Evolutionary conservation across 2,329 filamentous ascomycete genomes (phyloP).

Genomic region (Lojkania enalia): DNA sequence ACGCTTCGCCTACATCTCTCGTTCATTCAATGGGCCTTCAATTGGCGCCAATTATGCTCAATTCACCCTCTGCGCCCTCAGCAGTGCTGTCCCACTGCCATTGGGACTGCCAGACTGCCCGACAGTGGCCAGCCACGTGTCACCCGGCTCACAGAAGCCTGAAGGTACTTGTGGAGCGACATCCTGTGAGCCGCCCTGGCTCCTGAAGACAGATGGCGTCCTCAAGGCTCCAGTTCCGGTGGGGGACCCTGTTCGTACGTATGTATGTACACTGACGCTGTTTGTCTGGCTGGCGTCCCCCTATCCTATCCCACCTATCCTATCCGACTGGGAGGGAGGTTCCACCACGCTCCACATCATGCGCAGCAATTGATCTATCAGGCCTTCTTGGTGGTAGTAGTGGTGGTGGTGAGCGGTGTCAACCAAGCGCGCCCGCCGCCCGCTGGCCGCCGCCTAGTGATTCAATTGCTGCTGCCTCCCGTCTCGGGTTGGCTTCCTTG

Average conservation of each 20-base stretch:
- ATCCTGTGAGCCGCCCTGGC: no score
- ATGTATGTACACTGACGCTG: no score
- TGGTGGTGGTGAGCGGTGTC: no score
- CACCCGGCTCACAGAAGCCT: constrained; percentile 16
- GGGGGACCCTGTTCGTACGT: constrained; percentile 9
- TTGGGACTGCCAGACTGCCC: constrained; percentile 26
- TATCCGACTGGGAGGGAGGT: constrained; percentile 26
- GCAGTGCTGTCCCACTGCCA: constrained; percentile 20
- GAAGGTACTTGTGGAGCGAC: no score
- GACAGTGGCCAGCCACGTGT: constrained; percentile 21
- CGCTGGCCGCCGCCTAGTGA: constrained; percentile 20
- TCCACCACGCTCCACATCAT: constrained; percentile 32
- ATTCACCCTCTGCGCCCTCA: constrained; percentile 18
- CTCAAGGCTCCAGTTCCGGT: background rate
- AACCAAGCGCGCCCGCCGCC: constrained; percentile 6
- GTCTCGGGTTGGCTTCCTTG: background rate
- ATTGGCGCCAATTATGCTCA: constrained; percentile 13
- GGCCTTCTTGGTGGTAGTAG: no score
- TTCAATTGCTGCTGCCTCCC: constrained; percentile 9
- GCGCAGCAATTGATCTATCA: constrained; percentile 21
- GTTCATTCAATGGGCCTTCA: constrained; percentile 1
- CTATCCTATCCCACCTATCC: constrained; percentile 18
- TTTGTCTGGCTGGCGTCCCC: no score
- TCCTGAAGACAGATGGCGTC: no score
- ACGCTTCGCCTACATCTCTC: constrained; percentile 1